Evolutionary conservation across 164 flowering plant species (phyloP), one percentile per base, ranked within the genome.

Genomic region (Euptelea pleiosperma): DNA sequence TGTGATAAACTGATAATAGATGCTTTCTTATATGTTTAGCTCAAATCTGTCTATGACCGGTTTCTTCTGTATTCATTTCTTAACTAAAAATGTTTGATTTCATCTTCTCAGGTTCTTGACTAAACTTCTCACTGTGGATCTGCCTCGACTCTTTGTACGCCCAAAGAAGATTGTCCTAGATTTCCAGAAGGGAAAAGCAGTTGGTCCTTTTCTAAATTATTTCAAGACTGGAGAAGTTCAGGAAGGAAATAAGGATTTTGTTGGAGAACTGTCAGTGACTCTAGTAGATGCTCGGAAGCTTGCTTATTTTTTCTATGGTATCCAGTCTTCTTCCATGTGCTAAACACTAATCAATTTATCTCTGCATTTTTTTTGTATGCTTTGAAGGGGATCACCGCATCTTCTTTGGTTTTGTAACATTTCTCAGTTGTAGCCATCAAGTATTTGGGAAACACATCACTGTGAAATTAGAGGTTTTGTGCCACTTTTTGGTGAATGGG

Each of bases 71-170:
- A n/a, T n/a, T 12, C 15, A 31, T 51, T 51, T 40, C 4, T 30
- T 56, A 25, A 42, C 36, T 56, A 28, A 26, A 29, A 28, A 49
- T 22, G 14, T 36, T 42, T 51, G 42, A n/a, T 42, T 35, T 31
- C 40, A 40, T 59, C 22, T 26, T 42, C 14, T 24, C 58, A 92
- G 99, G 97, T 90, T 93, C 72, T 79, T 93, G 85, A 90, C 73
- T 24, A 93, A 90, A 73, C 94, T 93, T 63, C 89, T 93, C 31
- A 93, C 99, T n/a, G 86, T 75, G 77, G 99, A 93, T 79, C 75
- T 90, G 69, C 99, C 99, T 69, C 78, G 74, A 52, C 71, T 93
- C 34, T 93, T 93, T 79, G 99, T 93, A 15, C 92, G 97, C 35
- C 99, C 96, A 19, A 90, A 79, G 69, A 93, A 88, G 77, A 90